A percentile compares a stretch with the other conserved stretches of the same genome.
Evolutionary conservation across 768 basidiomycete species (phyloP).

Genomic region (Termitomyces sp.): DNA sequence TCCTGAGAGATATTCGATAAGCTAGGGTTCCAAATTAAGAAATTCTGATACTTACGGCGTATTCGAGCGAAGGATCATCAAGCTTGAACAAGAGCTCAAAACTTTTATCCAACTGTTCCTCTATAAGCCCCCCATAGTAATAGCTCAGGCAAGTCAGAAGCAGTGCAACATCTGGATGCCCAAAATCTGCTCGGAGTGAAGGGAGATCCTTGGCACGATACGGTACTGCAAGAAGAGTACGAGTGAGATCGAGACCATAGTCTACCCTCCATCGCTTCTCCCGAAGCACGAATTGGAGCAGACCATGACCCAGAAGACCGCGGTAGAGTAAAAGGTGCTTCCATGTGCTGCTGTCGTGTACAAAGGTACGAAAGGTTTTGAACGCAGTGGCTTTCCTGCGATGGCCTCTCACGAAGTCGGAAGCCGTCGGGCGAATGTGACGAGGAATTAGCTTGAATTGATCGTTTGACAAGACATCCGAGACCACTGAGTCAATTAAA

Average conservation of each 20-base stretch:
- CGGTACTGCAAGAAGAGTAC: conserved; percentile 1
- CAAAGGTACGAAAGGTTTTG: not conserved
- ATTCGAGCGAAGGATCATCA: not conserved
- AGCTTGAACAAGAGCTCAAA: not conserved
- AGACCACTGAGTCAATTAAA: conserved; percentile 17
- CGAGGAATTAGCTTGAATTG: conserved; percentile 20
- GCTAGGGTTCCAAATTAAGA: not conserved
- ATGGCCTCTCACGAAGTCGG: conserved; percentile 24
- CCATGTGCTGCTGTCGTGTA: not conserved
- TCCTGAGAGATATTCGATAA: not conserved
- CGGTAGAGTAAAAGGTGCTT: not conserved
- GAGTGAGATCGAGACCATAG: not conserved
- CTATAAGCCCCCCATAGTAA: not conserved
- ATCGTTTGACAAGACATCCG: conserved; percentile 20
- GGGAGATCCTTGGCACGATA: not conserved
- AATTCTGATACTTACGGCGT: not conserved
- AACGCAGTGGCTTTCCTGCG: not conserved
- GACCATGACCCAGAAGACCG: not conserved
- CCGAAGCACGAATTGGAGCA: not conserved
- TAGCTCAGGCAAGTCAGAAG: not conserved
- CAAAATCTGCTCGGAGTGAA: not conserved
- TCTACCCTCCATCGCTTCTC: not conserved
- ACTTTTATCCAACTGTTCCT: not conserved
- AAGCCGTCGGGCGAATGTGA: conserved; percentile 15
- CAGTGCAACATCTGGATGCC: not conserved